These are phyloP conservation scores for Colletotrichum liaoningense DNA, from an alignment of 2,329 filamentous ascomycete genomes.

Conservation along the genomic window DNA sequence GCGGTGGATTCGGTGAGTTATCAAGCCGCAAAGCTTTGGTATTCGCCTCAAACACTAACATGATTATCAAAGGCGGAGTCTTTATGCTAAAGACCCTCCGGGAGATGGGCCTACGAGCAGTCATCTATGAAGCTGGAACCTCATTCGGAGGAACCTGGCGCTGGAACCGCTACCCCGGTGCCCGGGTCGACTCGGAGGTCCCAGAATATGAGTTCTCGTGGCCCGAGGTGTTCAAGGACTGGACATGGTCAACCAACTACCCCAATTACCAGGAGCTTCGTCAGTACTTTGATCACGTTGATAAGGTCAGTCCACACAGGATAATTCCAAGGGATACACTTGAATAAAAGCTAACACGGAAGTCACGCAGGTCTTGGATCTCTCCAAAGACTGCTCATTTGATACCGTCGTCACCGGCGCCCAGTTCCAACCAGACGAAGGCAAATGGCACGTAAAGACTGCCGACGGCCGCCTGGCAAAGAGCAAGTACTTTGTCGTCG, in stretches of 20 bases:
- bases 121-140: slow-evolving; percentile 64
- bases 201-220: slow-evolving; percentile 65
- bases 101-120: slow-evolving; percentile 58
- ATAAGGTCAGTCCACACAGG: slow-evolving; percentile 47
- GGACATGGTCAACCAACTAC: slow-evolving; percentile 67
- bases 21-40: no score
- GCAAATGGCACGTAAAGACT: slow-evolving; percentile 63
- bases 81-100: slow-evolving; percentile 64
- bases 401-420: slow-evolving; percentile 65
- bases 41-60: slow-evolving; percentile 1
- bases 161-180: slow-evolving; percentile 68
- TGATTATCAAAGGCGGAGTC: slow-evolving; percentile 45
- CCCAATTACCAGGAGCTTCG: slow-evolving; percentile 64
- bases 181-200: slow-evolving; percentile 64
- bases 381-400: slow-evolving; percentile 69
- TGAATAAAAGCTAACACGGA: background rate
- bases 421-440: slow-evolving; percentile 58
- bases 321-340: no score
- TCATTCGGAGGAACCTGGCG: slow-evolving; percentile 66
- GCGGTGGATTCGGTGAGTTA: slow-evolving; percentile 52
- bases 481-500: slow-evolving; percentile 63
- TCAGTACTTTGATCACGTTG: slow-evolving; percentile 69
- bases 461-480: slow-evolving; percentile 60
- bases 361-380: slow-evolving; percentile 49
- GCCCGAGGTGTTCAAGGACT: slow-evolving; percentile 64